phyloP scores from a whole-genome alignment of 805 yeast genomes.

The Hanseniaspora pseudoguilliermondii region DNA sequence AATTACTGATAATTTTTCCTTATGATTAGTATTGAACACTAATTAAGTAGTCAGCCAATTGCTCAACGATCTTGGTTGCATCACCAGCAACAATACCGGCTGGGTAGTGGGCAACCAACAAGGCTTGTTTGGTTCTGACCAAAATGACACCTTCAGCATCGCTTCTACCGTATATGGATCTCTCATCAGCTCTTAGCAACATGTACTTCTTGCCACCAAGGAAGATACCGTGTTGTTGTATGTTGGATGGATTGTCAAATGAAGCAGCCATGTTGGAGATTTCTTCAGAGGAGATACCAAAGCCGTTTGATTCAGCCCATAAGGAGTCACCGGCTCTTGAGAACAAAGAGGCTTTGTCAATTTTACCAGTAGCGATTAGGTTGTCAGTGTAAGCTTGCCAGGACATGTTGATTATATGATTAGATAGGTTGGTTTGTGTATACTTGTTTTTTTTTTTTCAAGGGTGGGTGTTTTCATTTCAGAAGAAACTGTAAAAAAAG shows the following conservation, averaged over 20 bases:
- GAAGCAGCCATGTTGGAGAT: slow-evolving; percentile 64
- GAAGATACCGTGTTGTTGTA: slow-evolving; percentile 81
- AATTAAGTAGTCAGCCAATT: slow-evolving; percentile 87
- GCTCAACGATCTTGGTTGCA: slow-evolving; percentile 89
- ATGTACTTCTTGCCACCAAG: slow-evolving; percentile 78
- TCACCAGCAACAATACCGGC: slow-evolving; percentile 85
- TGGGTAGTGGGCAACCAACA: slow-evolving; percentile 88
- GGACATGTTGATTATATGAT: slow-evolving; percentile 2
- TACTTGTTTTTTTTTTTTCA: not conserved
- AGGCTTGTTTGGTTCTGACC: slow-evolving; percentile 88
- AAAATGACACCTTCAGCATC: slow-evolving; percentile 80
- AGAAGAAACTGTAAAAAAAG: not conserved
- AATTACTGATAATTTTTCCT: not conserved
- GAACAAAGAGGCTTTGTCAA: slow-evolving; percentile 86
- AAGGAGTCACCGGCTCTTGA: slow-evolving; percentile 88
- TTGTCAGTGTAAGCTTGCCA: slow-evolving; percentile 83
- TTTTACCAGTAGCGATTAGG: slow-evolving; percentile 70
- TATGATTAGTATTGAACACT: slow-evolving; percentile 59
- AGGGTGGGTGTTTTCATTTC: not conserved
- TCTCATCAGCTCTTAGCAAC: slow-evolving; percentile 74
- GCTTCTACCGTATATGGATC: slow-evolving; percentile 86
- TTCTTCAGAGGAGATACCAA: slow-evolving; percentile 55
- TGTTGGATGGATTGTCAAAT: slow-evolving; percentile 60
- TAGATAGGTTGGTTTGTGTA: not conserved
- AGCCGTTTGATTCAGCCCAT: slow-evolving; percentile 77